Evolutionary conservation across 108 stramenopile genomes (phyloP), one percentile per base, ranked within the genome.

Genomic region (Parmales sp.): DNA sequence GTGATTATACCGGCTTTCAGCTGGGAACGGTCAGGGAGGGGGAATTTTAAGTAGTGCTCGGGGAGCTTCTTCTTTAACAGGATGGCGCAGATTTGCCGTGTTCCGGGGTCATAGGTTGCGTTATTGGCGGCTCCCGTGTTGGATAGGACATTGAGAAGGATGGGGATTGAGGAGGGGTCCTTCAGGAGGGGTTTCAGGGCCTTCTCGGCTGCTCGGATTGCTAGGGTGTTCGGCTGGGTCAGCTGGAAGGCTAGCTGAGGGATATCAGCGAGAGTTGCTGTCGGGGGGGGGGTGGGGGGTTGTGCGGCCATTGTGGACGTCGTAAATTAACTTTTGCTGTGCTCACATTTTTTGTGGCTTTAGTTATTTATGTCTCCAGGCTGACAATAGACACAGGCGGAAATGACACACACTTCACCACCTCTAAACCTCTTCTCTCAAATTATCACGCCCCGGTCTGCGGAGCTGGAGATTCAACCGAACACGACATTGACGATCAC

Each of bases 41-140:
- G 84, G 72, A 90, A 89, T 37, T 79, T 83, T 29, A 72, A 64
- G 67, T 90, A 91, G 70, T 91, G 93, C 22, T 79, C 75, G 1
- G 77, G 45, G 26, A 96, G 78, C 38, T 91, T 86, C 78, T 95
- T 95, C 43, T 92, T 86, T 29, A 96, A 81, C 46, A 95, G 79
- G 71, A 95, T 86, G 43, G 88, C 92, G 39, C 88, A 86, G 19
- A 95, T 86, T 74, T 95, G 93, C 65, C 95, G 88, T 26, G 88
- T 89, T 23, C 90, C 84, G 45, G 64, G 39, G 20, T 44, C 13
- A 44, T 44, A 16, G 43, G 16, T 13, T 44, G 9, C 13, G 43
- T 9, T 9, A 44, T 44, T 44, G 43, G 64, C 38, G 37, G 64
- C 16, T 8, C 2, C 18, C 13, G 26, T 18, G 64, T 41, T 73